A percentile compares a stretch with the other conserved stretches of the same genome.
These are phyloP conservation scores for Aureobasidium sp. DNA, from an alignment of 2,329 filamentous ascomycete species.

Conservation along the genomic window DNA sequence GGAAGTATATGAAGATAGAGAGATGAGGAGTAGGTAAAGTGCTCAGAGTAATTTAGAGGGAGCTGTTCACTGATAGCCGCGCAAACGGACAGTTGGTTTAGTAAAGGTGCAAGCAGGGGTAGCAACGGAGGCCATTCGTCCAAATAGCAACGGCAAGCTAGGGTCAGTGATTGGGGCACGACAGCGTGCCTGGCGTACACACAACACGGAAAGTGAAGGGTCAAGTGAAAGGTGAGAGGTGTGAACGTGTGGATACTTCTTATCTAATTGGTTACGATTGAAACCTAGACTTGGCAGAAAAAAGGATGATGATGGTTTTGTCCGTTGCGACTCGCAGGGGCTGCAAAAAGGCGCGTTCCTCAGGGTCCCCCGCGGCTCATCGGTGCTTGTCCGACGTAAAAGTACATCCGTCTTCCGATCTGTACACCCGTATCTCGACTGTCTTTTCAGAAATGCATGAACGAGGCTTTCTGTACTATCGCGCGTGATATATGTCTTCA, in stretches of 20 bases:
- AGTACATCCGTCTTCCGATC: not conserved
- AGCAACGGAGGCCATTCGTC: conserved; percentile 9
- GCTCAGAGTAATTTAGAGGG: not conserved
- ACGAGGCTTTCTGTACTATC: not conserved
- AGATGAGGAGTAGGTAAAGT: not conserved
- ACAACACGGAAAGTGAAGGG: not conserved
- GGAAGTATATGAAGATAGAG: not conserved
- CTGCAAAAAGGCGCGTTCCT: conserved; percentile 5
- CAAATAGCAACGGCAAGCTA: conserved; percentile 1
- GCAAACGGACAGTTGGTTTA: conserved; percentile 15
- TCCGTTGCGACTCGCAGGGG: conserved; percentile 4
- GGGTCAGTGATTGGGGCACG: not conserved
- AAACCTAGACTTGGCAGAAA: not conserved
- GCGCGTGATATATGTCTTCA: not conserved
- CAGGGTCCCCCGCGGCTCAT: not conserved
- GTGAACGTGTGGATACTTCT: conserved; percentile 7
- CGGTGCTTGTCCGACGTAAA: not conserved
- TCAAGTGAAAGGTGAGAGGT: conserved; percentile 5
- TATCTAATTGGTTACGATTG: not conserved
- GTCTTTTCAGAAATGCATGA: not conserved
- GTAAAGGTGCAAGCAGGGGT: conserved; percentile 8
- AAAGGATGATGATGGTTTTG: conserved; percentile 9
- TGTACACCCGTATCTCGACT: not conserved
- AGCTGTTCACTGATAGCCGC: conserved; percentile 7
- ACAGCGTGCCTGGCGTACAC: not conserved